Conservation (phyloP, 768 basidiomycete genomes). For the Auricularia sp. region DNA sequence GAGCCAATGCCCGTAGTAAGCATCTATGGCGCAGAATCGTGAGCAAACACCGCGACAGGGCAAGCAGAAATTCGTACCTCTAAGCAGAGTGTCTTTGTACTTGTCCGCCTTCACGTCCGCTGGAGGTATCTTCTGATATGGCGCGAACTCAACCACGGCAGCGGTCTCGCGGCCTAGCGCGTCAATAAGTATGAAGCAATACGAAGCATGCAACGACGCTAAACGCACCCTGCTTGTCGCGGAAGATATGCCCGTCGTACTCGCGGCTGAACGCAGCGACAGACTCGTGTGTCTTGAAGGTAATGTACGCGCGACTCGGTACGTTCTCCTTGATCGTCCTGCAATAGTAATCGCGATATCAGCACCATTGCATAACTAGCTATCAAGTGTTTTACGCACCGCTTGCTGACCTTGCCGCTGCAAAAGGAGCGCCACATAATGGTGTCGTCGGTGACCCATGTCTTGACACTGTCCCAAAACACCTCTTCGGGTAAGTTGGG, state of each 20-base stretch:
- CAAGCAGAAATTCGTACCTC: constrained; percentile 38
- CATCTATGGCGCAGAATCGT: constrained; percentile 37
- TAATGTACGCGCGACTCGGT: constrained; percentile 83
- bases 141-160: constrained; percentile 89
- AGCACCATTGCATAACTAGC: background rate
- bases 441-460: constrained; percentile 74
- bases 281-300: constrained; percentile 67
- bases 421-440: constrained; percentile 57
- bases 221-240: constrained; percentile 76
- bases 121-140: constrained; percentile 75
- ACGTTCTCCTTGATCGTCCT: constrained; percentile 79
- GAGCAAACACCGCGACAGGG: too few species aligned
- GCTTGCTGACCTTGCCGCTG: constrained; percentile 59
- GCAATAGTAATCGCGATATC: background rate
- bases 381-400: constrained; percentile 30
- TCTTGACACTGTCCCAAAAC: constrained; percentile 85
- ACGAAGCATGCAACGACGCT: background rate
- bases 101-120: constrained; percentile 73
- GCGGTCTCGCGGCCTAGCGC: constrained; percentile 73
- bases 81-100: constrained; percentile 73
- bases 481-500: constrained; percentile 85
- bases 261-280: constrained; percentile 67
- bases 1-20: constrained; percentile 75
- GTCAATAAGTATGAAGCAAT: background rate
- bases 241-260: constrained; percentile 86